Evolutionary conservation across 257 asterid genomes (phyloP).

Genomic region (Scutellaria barbata): DNA sequence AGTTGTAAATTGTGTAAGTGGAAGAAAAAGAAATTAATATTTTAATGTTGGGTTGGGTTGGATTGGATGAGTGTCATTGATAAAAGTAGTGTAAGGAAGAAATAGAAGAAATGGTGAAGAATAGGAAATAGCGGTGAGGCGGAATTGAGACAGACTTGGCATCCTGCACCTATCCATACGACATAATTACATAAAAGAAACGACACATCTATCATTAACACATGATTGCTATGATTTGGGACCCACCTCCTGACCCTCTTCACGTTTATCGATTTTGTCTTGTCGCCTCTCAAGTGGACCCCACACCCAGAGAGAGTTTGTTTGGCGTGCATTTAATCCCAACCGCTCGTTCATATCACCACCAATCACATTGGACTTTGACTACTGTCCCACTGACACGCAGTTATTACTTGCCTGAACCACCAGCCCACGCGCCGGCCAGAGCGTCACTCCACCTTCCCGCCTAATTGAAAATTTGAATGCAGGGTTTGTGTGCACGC

Average conservation of each 20-base stretch:
- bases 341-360: constrained; percentile 27
- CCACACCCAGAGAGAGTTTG: constrained; percentile 28
- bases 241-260: constrained; percentile 32
- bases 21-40: too few species aligned
- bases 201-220: constrained; percentile 53
- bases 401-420: constrained; percentile 32
- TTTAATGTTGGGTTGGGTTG: too few species aligned
- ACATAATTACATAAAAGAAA: not conserved
- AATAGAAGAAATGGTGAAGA: too few species aligned
- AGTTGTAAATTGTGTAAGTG: too few species aligned
- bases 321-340: constrained; percentile 44
- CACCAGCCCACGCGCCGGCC: not conserved
- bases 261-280: constrained; percentile 46
- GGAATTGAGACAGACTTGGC: too few species aligned
- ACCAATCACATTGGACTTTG: constrained; percentile 34
- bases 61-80: too few species aligned
- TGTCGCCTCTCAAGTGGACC: constrained; percentile 43
- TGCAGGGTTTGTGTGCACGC: not conserved
- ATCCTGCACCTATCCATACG: too few species aligned
- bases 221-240: constrained; percentile 54
- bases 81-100: too few species aligned
- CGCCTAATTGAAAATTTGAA: not conserved
- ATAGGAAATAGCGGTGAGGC: too few species aligned
- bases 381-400: constrained; percentile 40
- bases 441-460: too few species aligned